Conservation (phyloP, 768 basidiomycete species). For the Cystofilobasidium ferigula region DNA sequence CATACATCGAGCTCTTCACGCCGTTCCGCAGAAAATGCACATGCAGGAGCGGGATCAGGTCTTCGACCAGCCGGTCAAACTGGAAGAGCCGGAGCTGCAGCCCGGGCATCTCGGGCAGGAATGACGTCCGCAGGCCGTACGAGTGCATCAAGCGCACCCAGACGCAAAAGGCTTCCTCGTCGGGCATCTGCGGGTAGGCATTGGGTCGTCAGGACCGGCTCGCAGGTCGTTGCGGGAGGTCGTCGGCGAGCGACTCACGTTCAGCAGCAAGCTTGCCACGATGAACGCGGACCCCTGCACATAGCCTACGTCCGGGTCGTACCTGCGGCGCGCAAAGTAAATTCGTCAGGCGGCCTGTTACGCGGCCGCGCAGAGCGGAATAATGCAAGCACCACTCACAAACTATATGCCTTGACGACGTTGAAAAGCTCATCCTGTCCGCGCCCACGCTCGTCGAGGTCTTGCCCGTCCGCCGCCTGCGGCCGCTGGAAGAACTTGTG, state of each 20-base stretch:
- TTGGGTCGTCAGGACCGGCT: neutral
- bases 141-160: slow-evolving; percentile 91
- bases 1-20: slow-evolving; percentile 95
- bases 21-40: slow-evolving; percentile 88
- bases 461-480: neutral
- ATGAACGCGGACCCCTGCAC: slow-evolving; percentile 96
- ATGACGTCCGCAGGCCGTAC: slow-evolving; percentile 91
- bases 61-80: slow-evolving; percentile 91
- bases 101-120: slow-evolving; percentile 98
- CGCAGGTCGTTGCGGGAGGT: too few relatives aligned
- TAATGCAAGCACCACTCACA: slow-evolving; percentile 48
- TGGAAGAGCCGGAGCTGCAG: slow-evolving; percentile 77
- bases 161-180: slow-evolving; percentile 95
- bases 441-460: slow-evolving; percentile 60
- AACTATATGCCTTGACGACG: slow-evolving; percentile 90
- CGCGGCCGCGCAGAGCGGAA: neutral
- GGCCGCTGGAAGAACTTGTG: slow-evolving; percentile 84
- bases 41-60: slow-evolving; percentile 80
- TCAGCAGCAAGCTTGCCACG: slow-evolving; percentile 81
- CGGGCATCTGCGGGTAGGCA: slow-evolving; percentile 67
- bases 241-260: slow-evolving; percentile 54
- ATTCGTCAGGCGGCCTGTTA: slow-evolving; percentile 10
- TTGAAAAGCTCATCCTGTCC: slow-evolving; percentile 97
- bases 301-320: slow-evolving; percentile 89
- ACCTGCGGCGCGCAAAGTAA: slow-evolving; percentile 40